These are phyloP conservation scores for Penicillium robsamsonii DNA, from an alignment of 495 filamentous ascomycete species.

Conservation along the genomic window DNA sequence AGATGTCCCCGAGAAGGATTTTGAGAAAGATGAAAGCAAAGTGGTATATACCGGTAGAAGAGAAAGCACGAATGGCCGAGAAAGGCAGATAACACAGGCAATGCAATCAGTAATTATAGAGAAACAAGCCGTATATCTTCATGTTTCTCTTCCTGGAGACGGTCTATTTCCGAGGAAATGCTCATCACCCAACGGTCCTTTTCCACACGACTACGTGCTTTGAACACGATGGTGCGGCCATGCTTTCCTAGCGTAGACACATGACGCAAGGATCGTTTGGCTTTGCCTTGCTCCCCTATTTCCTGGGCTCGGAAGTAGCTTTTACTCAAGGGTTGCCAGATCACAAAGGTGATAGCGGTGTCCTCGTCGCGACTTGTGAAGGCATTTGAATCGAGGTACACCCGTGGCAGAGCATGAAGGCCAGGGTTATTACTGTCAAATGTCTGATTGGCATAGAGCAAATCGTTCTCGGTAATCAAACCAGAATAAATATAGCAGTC, in stretches of 20 bases:
- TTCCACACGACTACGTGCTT: slow-evolving; percentile 66
- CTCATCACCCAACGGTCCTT: slow-evolving; percentile 75
- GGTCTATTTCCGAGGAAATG: slow-evolving; percentile 71
- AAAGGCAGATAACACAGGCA: neutral
- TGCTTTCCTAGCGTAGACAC: slow-evolving; percentile 59
- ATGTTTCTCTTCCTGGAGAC: slow-evolving; percentile 52
- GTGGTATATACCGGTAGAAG: neutral
- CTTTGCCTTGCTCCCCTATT: slow-evolving; percentile 42
- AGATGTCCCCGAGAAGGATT: slow-evolving; percentile 1
- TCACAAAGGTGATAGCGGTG: slow-evolving; percentile 67
- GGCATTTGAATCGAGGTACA: slow-evolving; percentile 59
- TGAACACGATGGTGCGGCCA: slow-evolving; percentile 69
- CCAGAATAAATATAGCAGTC: slow-evolving; percentile 76
- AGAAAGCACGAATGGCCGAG: neutral
- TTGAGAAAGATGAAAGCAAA: neutral
- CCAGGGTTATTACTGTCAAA: slow-evolving; percentile 69
- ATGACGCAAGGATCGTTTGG: slow-evolving; percentile 42
- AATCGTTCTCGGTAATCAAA: slow-evolving; percentile 62
- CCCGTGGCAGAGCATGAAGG: slow-evolving; percentile 59
- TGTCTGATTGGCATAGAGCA: slow-evolving; percentile 67
- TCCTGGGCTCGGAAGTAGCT: slow-evolving; percentile 57
- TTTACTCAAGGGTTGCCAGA: slow-evolving; percentile 65
- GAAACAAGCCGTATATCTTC: slow-evolving; percentile 62
- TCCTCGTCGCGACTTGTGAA: slow-evolving; percentile 71
- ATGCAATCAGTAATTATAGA: slow-evolving; percentile 16